phyloP scores from a whole-genome alignment of 202 grass and related monocot species.

The Setaria italica region DNA sequence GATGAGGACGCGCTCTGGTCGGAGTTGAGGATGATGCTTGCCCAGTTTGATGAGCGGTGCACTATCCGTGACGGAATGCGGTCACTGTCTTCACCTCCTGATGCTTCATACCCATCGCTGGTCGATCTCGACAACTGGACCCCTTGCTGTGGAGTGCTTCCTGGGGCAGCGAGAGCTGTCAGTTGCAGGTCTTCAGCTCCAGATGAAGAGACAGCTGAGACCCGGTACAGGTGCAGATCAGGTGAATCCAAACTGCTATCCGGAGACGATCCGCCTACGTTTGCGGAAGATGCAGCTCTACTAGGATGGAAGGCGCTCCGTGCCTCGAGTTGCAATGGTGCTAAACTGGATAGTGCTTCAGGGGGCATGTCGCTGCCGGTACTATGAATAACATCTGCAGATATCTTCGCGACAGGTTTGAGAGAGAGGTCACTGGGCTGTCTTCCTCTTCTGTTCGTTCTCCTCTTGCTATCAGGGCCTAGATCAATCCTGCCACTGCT shows the following conservation, averaged over 20 bases:
- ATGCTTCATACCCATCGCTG: slow-evolving; percentile 98
- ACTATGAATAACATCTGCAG: slow-evolving; percentile 54
- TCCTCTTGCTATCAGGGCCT: slow-evolving; percentile 58
- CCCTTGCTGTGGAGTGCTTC: slow-evolving; percentile 66
- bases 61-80: slow-evolving; percentile 94
- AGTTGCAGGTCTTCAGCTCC: slow-evolving; percentile 78
- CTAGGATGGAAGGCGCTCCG: slow-evolving; percentile 83
- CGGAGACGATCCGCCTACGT: slow-evolving; percentile 70
- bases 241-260: slow-evolving; percentile 97
- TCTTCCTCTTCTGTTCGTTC: slow-evolving; percentile 63
- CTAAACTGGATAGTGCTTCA: slow-evolving; percentile 64
- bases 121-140: slow-evolving; percentile 85
- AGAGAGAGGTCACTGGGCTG: slow-evolving; percentile 65
- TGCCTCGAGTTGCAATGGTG: slow-evolving; percentile 94
- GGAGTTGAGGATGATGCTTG: slow-evolving; percentile 64
- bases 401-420: slow-evolving; percentile 83
- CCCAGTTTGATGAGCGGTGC: slow-evolving; percentile 94
- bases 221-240: slow-evolving; percentile 84
- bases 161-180: slow-evolving; percentile 46
- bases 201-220: slow-evolving; percentile 75
- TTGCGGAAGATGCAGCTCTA: slow-evolving; percentile 58
- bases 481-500: slow-evolving; percentile 52
- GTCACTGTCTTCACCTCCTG: slow-evolving; percentile 96
- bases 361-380: slow-evolving; percentile 46
- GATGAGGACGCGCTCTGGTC: slow-evolving; percentile 57